Conservation (phyloP, 2,329 filamentous ascomycete genomes). For the Lachnum nothofagi region DNA sequence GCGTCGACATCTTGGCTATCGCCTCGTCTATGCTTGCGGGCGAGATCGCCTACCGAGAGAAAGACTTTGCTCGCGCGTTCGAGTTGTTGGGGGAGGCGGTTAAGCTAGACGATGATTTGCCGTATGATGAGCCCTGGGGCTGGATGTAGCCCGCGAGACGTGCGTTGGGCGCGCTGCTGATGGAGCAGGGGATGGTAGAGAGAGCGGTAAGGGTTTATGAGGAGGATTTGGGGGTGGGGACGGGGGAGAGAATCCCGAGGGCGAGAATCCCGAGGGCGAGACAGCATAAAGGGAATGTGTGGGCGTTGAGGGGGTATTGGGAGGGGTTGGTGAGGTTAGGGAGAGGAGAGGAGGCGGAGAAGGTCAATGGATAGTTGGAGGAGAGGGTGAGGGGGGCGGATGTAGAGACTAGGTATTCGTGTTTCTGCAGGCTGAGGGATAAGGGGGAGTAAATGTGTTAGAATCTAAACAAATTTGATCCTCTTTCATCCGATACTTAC, state of each 20-base stretch:
- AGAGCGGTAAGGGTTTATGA: conserved; percentile 54
- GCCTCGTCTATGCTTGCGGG: conserved; percentile 64
- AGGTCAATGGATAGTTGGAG: conserved; percentile 46
- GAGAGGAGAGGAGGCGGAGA: conserved; percentile 40
- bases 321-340: conserved; percentile 60
- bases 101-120: conserved; percentile 55
- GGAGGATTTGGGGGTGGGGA: conserved; percentile 59
- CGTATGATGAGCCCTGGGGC: conserved; percentile 71
- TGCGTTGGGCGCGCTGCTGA: conserved; percentile 62
- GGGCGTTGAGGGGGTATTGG: conserved; percentile 68
- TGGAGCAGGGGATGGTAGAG: conserved; percentile 58
- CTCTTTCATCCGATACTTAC: too few species aligned
- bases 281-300: conserved; percentile 68
- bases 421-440: conserved; percentile 46
- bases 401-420: conserved; percentile 52
- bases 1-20: conserved; percentile 57
- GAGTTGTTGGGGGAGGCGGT: conserved; percentile 53
- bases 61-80: conserved; percentile 56
- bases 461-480: too few species aligned
- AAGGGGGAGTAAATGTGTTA: background rate
- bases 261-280: conserved; percentile 56
- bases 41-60: conserved; percentile 65
- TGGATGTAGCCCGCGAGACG: conserved; percentile 75
- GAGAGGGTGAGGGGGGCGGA: conserved; percentile 53
- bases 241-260: too few species aligned